Percentiles rank a stretch among this genome's conserved stretches.
Conservation (phyloP, 139 green algal species). For the Axilococcus clingmanii region DNA sequence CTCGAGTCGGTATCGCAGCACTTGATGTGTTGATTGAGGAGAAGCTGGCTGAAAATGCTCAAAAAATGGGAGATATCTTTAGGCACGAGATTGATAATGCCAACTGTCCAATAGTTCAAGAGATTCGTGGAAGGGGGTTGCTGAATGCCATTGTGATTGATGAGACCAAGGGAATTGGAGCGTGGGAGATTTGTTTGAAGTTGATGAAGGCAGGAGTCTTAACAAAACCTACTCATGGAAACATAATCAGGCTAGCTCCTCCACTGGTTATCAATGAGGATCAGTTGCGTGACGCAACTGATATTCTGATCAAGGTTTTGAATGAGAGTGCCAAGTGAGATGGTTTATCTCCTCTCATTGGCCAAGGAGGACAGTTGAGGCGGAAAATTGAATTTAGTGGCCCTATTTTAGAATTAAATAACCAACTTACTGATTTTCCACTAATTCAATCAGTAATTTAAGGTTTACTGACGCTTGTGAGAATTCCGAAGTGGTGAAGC, state of each 20-base stretch:
- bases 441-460: too few species aligned
- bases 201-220: slow-evolving; percentile 78
- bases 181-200: slow-evolving; percentile 81
- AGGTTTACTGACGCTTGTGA: too few species aligned
- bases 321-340: neutral
- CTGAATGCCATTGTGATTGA: slow-evolving; percentile 85
- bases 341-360: too few species aligned
- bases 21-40: slow-evolving; percentile 92
- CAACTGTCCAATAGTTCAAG: slow-evolving; percentile 13
- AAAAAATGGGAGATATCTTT: slow-evolving; percentile 57
- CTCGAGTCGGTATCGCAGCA: slow-evolving; percentile 72
- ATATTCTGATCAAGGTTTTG: slow-evolving; percentile 46
- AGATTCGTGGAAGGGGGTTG: slow-evolving; percentile 75
- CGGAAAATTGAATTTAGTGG: neutral
- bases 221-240: slow-evolving; percentile 91
- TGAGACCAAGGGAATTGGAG: slow-evolving; percentile 41
- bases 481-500: too few species aligned
- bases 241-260: slow-evolving; percentile 86
- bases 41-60: slow-evolving; percentile 71
- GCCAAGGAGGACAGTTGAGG: too few species aligned
- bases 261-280: slow-evolving; percentile 69
- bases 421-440: too few species aligned
- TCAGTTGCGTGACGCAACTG: slow-evolving; percentile 60
- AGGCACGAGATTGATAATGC: slow-evolving; percentile 42
- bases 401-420: slow-evolving; percentile 1